phyloP scores from a whole-genome alignment of 768 basidiomycete genomes.

The Lentinus brumalis region DNA sequence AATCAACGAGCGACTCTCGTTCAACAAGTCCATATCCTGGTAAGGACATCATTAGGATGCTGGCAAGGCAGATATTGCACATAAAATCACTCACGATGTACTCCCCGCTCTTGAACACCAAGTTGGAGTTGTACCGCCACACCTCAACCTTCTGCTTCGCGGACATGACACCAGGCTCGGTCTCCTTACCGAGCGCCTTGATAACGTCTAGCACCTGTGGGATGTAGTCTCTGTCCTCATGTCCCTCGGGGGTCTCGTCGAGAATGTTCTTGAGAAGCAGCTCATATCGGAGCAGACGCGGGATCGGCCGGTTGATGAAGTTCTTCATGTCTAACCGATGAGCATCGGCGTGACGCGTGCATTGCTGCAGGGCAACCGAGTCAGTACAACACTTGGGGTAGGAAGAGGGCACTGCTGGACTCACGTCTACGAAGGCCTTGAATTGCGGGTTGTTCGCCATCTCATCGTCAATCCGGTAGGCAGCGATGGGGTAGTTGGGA shows the following conservation, averaged over 20 bases:
- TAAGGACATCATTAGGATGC: not conserved
- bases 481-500: conserved; percentile 91
- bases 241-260: conserved; percentile 69
- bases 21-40: conserved; percentile 86
- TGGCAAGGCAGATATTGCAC: not conserved
- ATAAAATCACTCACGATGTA: conserved; percentile 47
- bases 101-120: conserved; percentile 81
- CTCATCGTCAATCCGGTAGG: conserved; percentile 86
- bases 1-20: conserved; percentile 81
- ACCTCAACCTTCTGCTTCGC: conserved; percentile 89
- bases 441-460: conserved; percentile 81
- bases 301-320: conserved; percentile 92
- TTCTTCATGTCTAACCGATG: conserved; percentile 88
- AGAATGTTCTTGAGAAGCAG: conserved; percentile 80
- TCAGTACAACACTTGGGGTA: not conserved
- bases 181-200: conserved; percentile 82
- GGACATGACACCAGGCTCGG: conserved; percentile 82
- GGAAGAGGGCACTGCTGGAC: conserved; percentile 23
- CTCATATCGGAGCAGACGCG: conserved; percentile 86
- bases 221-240: conserved; percentile 83
- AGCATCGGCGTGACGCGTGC: conserved; percentile 68
- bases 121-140: conserved; percentile 80
- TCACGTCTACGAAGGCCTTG: conserved; percentile 78
- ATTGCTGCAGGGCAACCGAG: conserved; percentile 36
- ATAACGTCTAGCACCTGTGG: conserved; percentile 88